Base-by-base conservation (phyloP, 1,284 basidiomycete genomes). In the Cryptococcus sp. region DNA sequence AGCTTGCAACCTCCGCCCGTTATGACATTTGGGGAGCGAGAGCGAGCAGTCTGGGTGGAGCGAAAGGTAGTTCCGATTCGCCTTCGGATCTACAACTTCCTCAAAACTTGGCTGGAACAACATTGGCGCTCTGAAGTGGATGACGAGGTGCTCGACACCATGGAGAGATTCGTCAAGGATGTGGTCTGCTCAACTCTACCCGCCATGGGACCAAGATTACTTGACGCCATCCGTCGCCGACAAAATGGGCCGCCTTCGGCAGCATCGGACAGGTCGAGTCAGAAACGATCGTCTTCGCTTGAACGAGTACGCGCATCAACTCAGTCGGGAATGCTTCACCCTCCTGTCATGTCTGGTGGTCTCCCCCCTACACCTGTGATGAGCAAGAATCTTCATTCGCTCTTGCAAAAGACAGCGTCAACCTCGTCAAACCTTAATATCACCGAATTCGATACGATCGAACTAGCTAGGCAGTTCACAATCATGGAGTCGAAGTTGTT, bases 381-480 rank as follows among this genome's bases (percentile, higher is more conserved):
- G 81, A 89, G 87, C 60, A 93, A 92, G 79, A 80, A 85, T 0
- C 81, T 98, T 20, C 82, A 94, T 29, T 79, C 83, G 19, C 55
- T 44, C 75, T 84, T 64, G 72, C 66, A 64, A 11, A 69, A 68
- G 50, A 48, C 61, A 0, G 46, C 53, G 4, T 44, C 64, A 40
- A 25, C 63, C 6, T 39, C 64, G 25, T 54, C 85, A 66, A 84
- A 84, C 3, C 85, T 95, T 50, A 78, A 82, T 23, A 81, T 97
- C 10, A 88, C 88, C n/a, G 95, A 99, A 69, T 93, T 99, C 71
- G 93, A 99, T 67, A 83, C 94, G 1, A 77, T 94, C 34, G 96
- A 99, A 77, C 78, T 99, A 19, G 95, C 93, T 0, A 84, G 96
- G 41, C 96, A 99, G 74, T 80, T 99, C 54, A 98, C 96, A 1